These are phyloP conservation scores for Colletotrichum ledebouriae DNA, from an alignment of 2,329 filamentous ascomycete genomes.

Conservation along the genomic window DNA sequence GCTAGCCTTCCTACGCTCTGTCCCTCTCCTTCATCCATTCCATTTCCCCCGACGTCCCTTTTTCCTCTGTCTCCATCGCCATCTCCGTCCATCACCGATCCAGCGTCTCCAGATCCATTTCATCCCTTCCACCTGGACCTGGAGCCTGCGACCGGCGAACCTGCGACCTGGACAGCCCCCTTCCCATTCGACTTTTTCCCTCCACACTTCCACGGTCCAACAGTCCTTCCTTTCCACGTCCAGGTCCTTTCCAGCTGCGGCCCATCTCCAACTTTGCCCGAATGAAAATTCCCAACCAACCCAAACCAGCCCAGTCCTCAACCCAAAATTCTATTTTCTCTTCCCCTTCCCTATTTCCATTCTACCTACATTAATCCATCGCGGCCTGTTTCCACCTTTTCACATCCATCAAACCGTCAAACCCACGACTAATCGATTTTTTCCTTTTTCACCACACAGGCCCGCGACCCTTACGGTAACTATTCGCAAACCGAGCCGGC, in stretches of 20 bases:
- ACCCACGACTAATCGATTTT: slow-evolving; percentile 37
- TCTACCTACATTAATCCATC: slow-evolving; percentile 18
- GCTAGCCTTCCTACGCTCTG: too few species aligned
- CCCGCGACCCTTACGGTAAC: slow-evolving; percentile 63
- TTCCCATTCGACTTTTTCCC: slow-evolving; percentile 1
- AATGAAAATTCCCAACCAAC: slow-evolving; percentile 39
- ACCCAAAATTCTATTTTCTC: slow-evolving; percentile 40
- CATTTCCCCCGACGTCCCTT: slow-evolving; percentile 2
- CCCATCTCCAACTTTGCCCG: slow-evolving; percentile 40
- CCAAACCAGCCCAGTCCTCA: slow-evolving; percentile 41
- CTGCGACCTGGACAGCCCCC: slow-evolving; percentile 11
- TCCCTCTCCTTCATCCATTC: too few species aligned
- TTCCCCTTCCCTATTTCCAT: slow-evolving; percentile 22
- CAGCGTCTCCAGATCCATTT: slow-evolving; percentile 30
- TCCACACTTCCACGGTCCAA: background rate
- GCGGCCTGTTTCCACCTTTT: slow-evolving; percentile 32
- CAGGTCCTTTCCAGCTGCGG: slow-evolving; percentile 29
- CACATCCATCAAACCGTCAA: slow-evolving; percentile 38
- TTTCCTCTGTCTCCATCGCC: slow-evolving; percentile 15
- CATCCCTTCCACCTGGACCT: slow-evolving; percentile 37
- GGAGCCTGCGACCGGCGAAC: slow-evolving; percentile 2
- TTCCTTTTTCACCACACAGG: slow-evolving; percentile 51
- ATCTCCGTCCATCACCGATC: background rate
- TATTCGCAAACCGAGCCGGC: slow-evolving; percentile 57
- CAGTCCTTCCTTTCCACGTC: slow-evolving; percentile 21